These are phyloP conservation scores for Boletus bicolor DNA, from an alignment of 768 basidiomycete genomes.

Conservation along the genomic window DNA sequence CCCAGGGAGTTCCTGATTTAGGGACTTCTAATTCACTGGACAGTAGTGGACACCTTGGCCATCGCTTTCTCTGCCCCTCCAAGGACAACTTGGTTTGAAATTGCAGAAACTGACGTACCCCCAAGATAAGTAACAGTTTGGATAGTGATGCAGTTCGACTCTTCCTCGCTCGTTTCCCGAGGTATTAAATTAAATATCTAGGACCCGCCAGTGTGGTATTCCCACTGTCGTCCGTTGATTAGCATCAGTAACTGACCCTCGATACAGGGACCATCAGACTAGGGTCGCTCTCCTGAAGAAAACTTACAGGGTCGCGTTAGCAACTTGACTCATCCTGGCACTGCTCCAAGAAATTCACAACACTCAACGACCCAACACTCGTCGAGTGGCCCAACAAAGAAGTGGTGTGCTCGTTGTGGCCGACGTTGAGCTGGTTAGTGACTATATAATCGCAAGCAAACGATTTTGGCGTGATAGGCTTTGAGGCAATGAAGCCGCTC, in stretches of 20 bases:
- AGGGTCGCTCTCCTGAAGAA: constrained; percentile 10
- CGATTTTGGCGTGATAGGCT: background rate
- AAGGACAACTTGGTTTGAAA: background rate
- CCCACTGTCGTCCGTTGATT: constrained; percentile 5
- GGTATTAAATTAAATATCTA: background rate
- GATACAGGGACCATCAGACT: constrained; percentile 14
- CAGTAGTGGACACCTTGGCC: background rate
- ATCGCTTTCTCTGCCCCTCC: background rate
- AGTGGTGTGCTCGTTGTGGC: background rate
- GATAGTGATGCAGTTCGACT: background rate
- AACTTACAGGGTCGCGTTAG: constrained; percentile 21
- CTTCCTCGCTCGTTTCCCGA: background rate
- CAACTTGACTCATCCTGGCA: constrained; percentile 23
- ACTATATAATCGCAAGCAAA: background rate
- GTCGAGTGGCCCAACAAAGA: background rate
- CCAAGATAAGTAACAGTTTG: background rate
- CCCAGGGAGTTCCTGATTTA: background rate
- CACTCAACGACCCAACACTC: background rate
- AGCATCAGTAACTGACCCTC: background rate
- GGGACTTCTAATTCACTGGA: background rate
- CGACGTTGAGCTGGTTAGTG: background rate
- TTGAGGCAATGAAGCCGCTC: background rate
- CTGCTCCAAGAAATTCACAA: constrained; percentile 1
- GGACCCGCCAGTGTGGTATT: background rate
- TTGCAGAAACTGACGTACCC: background rate